Evolutionary conservation across 257 asterid genomes (phyloP).

Genomic region (Phtheirospermum japonicum): DNA sequence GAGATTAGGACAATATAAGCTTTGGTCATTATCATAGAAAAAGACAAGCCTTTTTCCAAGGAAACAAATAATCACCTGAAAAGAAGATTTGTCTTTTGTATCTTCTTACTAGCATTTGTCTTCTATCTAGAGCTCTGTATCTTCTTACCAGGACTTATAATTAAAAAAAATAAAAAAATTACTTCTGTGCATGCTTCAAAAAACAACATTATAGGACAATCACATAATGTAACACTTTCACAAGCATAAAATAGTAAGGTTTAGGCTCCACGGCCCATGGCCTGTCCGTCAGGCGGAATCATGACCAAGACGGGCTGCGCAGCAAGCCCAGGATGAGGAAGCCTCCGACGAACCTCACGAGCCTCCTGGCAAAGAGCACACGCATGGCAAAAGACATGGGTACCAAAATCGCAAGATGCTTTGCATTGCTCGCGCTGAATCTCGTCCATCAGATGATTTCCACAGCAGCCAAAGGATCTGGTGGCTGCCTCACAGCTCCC

Average conservation of each 20-base stretch:
- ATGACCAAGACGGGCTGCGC: slow-evolving; percentile 55
- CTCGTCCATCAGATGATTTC: slow-evolving; percentile 52
- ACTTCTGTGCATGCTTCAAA: too few species aligned
- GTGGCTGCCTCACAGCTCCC: slow-evolving; percentile 64
- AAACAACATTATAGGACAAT: too few species aligned
- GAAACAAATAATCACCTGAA: too few species aligned
- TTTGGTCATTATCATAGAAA: too few species aligned
- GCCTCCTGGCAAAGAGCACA: slow-evolving; percentile 91
- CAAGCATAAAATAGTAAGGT: neutral
- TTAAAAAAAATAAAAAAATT: neutral
- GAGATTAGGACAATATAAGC: too few species aligned
- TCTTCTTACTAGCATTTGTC: too few species aligned
- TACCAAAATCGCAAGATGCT: slow-evolving; percentile 61
- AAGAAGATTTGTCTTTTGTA: too few species aligned
- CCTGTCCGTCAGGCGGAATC: slow-evolving; percentile 67
- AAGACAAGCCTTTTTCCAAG: too few species aligned
- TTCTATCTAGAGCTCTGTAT: too few species aligned
- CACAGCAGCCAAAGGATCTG: slow-evolving; percentile 56
- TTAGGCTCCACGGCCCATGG: slow-evolving; percentile 55
- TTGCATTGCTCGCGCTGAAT: slow-evolving; percentile 70
- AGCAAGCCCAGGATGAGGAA: slow-evolving; percentile 67
- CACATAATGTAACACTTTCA: too few species aligned
- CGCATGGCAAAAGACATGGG: slow-evolving; percentile 67
- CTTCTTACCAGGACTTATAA: neutral
- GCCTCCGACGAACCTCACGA: slow-evolving; percentile 83